These are phyloP conservation scores for Raffaelea deltoideospora DNA, from an alignment of 2,329 filamentous ascomycete genomes.

Conservation along the genomic window DNA sequence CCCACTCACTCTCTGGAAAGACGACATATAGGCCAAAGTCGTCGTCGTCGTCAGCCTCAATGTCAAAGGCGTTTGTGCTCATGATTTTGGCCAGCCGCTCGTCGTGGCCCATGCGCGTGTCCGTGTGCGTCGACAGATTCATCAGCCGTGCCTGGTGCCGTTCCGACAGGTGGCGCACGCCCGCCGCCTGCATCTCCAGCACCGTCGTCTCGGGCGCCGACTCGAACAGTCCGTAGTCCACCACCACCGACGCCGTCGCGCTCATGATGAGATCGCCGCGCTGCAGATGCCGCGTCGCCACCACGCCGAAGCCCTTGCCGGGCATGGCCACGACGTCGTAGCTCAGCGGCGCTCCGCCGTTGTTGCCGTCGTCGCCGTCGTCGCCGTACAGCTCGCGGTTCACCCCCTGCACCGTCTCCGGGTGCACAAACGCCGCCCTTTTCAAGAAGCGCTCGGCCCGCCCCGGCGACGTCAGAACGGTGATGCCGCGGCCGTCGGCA, in stretches of 20 bases:
- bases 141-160: conserved; percentile 17
- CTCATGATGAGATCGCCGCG: conserved; percentile 23
- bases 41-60: conserved; percentile 16
- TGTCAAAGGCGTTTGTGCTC: conserved; percentile 24
- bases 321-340: conserved; percentile 21
- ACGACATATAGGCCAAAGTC: conserved; percentile 19
- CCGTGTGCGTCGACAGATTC: conserved; percentile 22
- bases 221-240: conserved; percentile 23
- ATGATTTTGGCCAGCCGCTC: conserved; percentile 20
- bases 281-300: conserved; percentile 18
- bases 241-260: conserved; percentile 21
- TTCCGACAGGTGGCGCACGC: conserved; percentile 16
- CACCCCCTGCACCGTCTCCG: conserved; percentile 9
- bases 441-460: conserved; percentile 17
- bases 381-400: conserved; percentile 15
- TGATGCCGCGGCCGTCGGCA: conserved; percentile 21
- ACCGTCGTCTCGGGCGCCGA: conserved; percentile 14
- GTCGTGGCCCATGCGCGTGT: conserved; percentile 11
- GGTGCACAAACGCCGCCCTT: conserved; percentile 14
- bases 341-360: neutral
- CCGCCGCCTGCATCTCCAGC: conserved; percentile 16
- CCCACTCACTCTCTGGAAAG: conserved; percentile 21
- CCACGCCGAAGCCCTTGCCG: conserved; percentile 23
- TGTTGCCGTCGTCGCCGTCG: conserved; percentile 4
- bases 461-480: conserved; percentile 20